A percentile compares a stretch with the other conserved stretches of the same genome.
phyloP scores from a whole-genome alignment of 805 yeast genomes.

The Maudiozyma barnettii region DNA sequence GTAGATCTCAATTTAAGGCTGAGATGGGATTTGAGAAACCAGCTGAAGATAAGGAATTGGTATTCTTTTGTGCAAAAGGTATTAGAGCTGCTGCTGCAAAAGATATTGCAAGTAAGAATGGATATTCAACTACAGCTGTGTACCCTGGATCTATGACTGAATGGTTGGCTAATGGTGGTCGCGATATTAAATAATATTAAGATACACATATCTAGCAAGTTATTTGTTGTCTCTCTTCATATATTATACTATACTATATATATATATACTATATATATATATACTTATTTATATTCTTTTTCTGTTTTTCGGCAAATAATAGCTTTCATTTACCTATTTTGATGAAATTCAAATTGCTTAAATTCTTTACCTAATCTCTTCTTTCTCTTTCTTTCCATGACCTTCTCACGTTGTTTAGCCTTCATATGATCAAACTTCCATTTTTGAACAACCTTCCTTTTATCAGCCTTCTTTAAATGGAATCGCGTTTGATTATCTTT shows the following conservation, averaged over 20 bases:
- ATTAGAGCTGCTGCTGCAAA: conserved; percentile 86
- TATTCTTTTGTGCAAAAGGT: conserved; percentile 90
- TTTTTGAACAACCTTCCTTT: conserved; percentile 63
- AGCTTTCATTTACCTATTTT: conserved; percentile 7
- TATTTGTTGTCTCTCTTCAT: neutral
- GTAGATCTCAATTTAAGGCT: conserved; percentile 70
- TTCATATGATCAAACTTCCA: conserved; percentile 71
- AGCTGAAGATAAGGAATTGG: conserved; percentile 51
- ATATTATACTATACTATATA: neutral
- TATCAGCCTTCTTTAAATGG: conserved; percentile 60
- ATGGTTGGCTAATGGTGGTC: conserved; percentile 44
- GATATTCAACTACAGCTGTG: conserved; percentile 75
- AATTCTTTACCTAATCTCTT: conserved; percentile 76
- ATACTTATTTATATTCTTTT: neutral
- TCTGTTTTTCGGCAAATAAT: neutral
- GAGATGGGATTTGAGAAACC: conserved; percentile 82
- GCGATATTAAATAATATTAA: conserved; percentile 8
- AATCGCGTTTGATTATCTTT: conserved; percentile 44
- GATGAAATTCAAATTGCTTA: conserved; percentile 38
- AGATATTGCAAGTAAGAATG: conserved; percentile 83
- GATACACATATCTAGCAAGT: too few species aligned
- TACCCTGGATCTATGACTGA: conserved; percentile 83
- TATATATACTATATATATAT: conserved; percentile 1
- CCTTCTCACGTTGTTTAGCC: conserved; percentile 64
- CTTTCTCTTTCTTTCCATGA: conserved; percentile 80